Evolutionary conservation across 768 basidiomycete genomes (phyloP), one percentile per base, ranked within the genome.

Genomic region (Tylopilus felleus): DNA sequence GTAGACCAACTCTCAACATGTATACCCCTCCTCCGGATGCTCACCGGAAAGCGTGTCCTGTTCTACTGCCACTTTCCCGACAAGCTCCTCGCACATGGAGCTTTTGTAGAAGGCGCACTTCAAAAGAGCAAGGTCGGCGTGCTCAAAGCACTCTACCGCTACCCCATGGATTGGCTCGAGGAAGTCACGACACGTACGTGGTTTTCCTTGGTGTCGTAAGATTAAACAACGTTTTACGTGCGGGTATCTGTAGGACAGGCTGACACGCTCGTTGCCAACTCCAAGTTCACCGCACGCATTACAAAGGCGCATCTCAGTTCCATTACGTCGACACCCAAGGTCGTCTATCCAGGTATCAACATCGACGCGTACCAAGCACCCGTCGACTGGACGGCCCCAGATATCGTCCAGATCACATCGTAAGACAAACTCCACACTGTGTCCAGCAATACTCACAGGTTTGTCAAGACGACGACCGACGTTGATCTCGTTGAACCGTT

Each of bases 31-130:
- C 76, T 99, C 0, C 81, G 90, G 3, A 63, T 74, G 55, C 63
- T 90, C 14, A 80, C 77, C 3, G 76, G 76, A 21, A 90, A 82
- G n/a, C 84, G 92, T 2, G 90, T 96, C 28, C 86, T 98, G 19
- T 98, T 98, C 71, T 98, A 99, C 68, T 96, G 93, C 60, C 97
- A 98, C 68, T 98, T 99, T 60, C 97, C 96, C 0, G 96, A 99
- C 73, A 96, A 96, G 70, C 76, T 98, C 1, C 80, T 98, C 25
- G 83, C 88, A 7, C 81, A 83, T 57, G 89, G 89, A 0, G 83
- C 71, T 5, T 69, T 80, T 63, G 77, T 84, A 0, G 83, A 87
- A 49, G 85, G 81, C 12, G 70, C 74, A 50, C 62, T 70, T 40
- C 68, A 66, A 38, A 77, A 68, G 62, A 75, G 66, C 45, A 73